Conservation (phyloP, 805 yeast genomes). For the Wickerhamomyces kurtzmanii region DNA sequence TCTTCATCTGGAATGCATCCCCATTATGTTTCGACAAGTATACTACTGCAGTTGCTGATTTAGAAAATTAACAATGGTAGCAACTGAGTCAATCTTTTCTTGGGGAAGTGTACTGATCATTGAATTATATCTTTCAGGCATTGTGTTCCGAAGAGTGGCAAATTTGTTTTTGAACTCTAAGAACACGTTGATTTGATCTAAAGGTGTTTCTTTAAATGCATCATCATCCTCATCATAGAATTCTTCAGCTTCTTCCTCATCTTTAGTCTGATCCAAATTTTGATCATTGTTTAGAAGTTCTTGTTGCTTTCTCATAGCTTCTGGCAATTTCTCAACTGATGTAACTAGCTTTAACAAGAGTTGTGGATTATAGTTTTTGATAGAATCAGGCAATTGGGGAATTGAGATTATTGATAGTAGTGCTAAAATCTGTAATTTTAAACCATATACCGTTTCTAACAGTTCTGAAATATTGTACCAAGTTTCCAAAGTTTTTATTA, state of each 20-base stretch:
- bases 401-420: constrained; percentile 39
- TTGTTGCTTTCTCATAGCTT: constrained; percentile 59
- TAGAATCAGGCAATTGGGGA: constrained; percentile 27
- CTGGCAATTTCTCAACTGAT: constrained; percentile 55
- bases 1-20: no score
- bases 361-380: constrained; percentile 30
- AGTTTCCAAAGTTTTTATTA: constrained; percentile 39
- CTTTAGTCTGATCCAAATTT: constrained; percentile 17
- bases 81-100: constrained; percentile 18
- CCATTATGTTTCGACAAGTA: no score
- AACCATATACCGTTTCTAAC: constrained; percentile 63
- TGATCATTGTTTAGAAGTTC: constrained; percentile 38
- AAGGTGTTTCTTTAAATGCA: constrained; percentile 67
- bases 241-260: constrained; percentile 37
- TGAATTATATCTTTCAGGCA: constrained; percentile 33
- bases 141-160: constrained; percentile 31
- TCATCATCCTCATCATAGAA: constrained; percentile 57
- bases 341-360: constrained; percentile 41
- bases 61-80: no score
- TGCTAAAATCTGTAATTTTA: constrained; percentile 65
- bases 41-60: no score
- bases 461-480: constrained; percentile 52
- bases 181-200: constrained; percentile 69
- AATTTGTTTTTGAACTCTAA: constrained; percentile 51
- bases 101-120: constrained; percentile 17